Conservation (phyloP, 164 flowering plant species). For the Malania oleifera region DNA sequence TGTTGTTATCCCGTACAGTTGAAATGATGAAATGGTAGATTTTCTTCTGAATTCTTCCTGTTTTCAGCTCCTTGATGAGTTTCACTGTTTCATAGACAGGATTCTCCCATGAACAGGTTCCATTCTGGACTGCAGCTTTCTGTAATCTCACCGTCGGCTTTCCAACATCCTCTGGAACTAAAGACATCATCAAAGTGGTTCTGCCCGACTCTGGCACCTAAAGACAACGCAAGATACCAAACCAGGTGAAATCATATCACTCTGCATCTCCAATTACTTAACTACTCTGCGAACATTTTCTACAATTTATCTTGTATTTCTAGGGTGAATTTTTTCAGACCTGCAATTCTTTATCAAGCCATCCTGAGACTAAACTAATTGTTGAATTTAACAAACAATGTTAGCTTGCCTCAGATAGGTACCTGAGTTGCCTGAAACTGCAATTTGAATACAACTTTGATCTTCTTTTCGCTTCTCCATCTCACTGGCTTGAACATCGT, state of each 20-base stretch:
- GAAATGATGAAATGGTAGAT: slow-evolving; percentile 41
- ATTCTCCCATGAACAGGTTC: slow-evolving; percentile 42
- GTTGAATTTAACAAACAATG: neutral
- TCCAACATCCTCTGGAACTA: slow-evolving; percentile 44
- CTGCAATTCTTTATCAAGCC: neutral
- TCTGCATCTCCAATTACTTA: neutral
- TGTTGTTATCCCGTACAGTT: slow-evolving; percentile 16
- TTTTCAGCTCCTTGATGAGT: slow-evolving; percentile 22
- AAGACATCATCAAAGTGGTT: slow-evolving; percentile 29
- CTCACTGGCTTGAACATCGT: neutral
- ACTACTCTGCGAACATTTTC: neutral
- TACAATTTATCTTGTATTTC: neutral
- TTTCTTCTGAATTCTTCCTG: slow-evolving; percentile 32
- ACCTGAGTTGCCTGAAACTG: neutral
- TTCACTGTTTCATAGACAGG: slow-evolving; percentile 37
- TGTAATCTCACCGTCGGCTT: slow-evolving; percentile 36
- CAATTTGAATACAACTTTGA: neutral
- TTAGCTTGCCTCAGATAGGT: neutral
- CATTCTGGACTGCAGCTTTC: slow-evolving; percentile 33
- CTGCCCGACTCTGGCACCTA: slow-evolving; percentile 40
- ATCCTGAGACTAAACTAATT: neutral
- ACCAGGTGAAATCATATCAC: slow-evolving; percentile 12
- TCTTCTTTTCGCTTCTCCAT: slow-evolving; percentile 3
- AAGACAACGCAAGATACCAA: slow-evolving; percentile 9
- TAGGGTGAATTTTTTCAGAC: neutral